These are phyloP conservation scores for Diplodia sapinea DNA, from an alignment of 2,329 filamentous ascomycete genomes.

Conservation along the genomic window DNA sequence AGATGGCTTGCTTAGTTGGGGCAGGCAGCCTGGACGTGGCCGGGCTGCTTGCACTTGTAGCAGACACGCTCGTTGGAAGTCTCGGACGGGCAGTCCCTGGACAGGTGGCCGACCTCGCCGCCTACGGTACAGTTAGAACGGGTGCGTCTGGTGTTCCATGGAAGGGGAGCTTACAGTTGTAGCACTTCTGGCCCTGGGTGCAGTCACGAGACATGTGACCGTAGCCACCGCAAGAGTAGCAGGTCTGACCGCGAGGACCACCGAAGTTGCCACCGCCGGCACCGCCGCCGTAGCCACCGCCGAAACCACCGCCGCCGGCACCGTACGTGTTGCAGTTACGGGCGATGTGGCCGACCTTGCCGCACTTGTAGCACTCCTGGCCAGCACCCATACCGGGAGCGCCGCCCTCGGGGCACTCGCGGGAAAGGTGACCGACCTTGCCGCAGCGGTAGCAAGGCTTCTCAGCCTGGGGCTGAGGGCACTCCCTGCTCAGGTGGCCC, in stretches of 20 bases:
- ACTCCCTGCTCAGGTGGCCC: slow-evolving; percentile 74
- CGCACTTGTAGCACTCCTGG: slow-evolving; percentile 95
- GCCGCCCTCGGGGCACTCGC: slow-evolving; percentile 72
- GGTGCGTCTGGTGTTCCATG: background rate
- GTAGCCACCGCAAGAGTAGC: slow-evolving; percentile 97
- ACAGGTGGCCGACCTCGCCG: slow-evolving; percentile 90
- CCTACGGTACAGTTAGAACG: slow-evolving; percentile 51
- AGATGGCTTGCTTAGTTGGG: slow-evolving; percentile 67
- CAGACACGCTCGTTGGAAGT: slow-evolving; percentile 91
- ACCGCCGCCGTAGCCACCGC: slow-evolving; percentile 58
- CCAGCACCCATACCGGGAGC: slow-evolving; percentile 58
- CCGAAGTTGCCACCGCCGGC: slow-evolving; percentile 55
- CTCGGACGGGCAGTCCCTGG: slow-evolving; percentile 94
- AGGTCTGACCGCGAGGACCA: slow-evolving; percentile 67
- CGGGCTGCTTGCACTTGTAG: slow-evolving; percentile 91
- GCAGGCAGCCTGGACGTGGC: slow-evolving; percentile 94
- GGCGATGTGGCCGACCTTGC: slow-evolving; percentile 94
- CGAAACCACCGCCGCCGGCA: slow-evolving; percentile 51
- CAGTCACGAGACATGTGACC: slow-evolving; percentile 98
- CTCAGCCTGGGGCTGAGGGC: slow-evolving; percentile 86
- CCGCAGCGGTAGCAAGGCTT: slow-evolving; percentile 77
- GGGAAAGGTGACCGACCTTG: slow-evolving; percentile 86
- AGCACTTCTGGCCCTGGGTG: slow-evolving; percentile 99
- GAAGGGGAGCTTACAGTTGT: slow-evolving; percentile 75
- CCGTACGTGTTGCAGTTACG: slow-evolving; percentile 80